phyloP scores from a whole-genome alignment of 768 basidiomycete species.

The Russula earlei region DNA sequence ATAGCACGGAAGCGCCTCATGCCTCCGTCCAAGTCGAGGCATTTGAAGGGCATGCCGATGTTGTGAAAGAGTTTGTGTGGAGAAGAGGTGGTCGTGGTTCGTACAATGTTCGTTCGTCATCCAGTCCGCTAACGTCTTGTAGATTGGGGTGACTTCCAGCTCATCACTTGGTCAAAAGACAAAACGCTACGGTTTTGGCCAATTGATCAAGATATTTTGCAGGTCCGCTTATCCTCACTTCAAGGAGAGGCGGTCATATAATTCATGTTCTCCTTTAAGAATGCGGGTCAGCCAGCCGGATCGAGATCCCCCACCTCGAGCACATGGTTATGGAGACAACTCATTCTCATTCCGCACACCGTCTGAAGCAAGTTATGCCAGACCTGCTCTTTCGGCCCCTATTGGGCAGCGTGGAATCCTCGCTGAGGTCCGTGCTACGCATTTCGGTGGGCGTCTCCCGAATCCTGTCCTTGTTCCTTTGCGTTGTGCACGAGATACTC shows the following conservation, averaged over 20 bases:
- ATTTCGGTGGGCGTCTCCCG: slow-evolving; percentile 24
- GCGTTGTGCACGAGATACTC: not conserved
- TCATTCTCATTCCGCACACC: slow-evolving; percentile 48
- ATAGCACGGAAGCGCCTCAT: slow-evolving; percentile 23
- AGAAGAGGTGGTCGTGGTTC: slow-evolving; percentile 52
- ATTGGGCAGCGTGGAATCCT: slow-evolving; percentile 57
- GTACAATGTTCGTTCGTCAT: slow-evolving; percentile 6
- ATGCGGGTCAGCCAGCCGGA: slow-evolving; percentile 23
- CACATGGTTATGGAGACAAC: slow-evolving; percentile 19
- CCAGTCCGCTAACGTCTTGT: not conserved
- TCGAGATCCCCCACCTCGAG: slow-evolving; percentile 7
- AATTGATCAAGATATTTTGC: slow-evolving; percentile 57
- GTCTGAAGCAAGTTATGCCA: slow-evolving; percentile 28
- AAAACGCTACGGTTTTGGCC: slow-evolving; percentile 90
- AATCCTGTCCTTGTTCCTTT: slow-evolving; percentile 24
- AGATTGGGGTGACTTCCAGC: slow-evolving; percentile 45
- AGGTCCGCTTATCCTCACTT: slow-evolving; percentile 33
- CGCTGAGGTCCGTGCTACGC: slow-evolving; percentile 57
- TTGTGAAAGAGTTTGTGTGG: slow-evolving; percentile 99
- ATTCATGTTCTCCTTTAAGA: slow-evolving; percentile 17
- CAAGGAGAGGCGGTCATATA: not conserved
- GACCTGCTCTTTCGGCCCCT: slow-evolving; percentile 46
- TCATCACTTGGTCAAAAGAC: slow-evolving; percentile 83
- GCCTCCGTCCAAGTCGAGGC: slow-evolving; percentile 48
- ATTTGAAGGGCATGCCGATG: slow-evolving; percentile 85